Percentiles rank a stretch among this genome's conserved stretches.
Evolutionary conservation across 2,329 filamentous ascomycete species (phyloP).

Genomic region (Cucurbitaria berberidis): DNA sequence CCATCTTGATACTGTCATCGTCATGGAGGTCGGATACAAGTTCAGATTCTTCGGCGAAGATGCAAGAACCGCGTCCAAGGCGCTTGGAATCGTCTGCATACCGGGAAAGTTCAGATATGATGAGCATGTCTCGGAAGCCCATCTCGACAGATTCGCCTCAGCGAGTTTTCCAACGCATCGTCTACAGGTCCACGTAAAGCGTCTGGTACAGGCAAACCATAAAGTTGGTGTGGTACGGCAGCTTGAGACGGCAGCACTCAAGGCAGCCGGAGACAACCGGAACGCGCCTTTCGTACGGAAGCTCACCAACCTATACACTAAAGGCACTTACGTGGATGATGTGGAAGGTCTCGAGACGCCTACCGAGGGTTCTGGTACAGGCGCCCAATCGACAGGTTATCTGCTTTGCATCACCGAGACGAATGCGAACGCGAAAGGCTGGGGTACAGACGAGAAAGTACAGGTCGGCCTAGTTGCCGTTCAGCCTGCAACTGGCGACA

Average conservation of each 20-base stretch:
- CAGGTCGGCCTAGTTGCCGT: constrained; percentile 91
- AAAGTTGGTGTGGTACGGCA: constrained; percentile 97
- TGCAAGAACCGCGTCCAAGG: constrained; percentile 84
- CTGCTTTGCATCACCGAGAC: constrained; percentile 90
- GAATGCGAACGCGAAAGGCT: constrained; percentile 75
- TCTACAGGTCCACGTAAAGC: constrained; percentile 90
- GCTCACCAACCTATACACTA: constrained; percentile 95
- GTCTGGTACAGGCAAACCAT: constrained; percentile 87
- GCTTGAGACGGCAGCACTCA: constrained; percentile 91
- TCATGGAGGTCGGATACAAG: constrained; percentile 97
- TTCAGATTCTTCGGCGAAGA: constrained; percentile 98
- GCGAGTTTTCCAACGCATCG: constrained; percentile 94
- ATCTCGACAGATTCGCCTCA: constrained; percentile 89
- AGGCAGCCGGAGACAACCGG: constrained; percentile 92
- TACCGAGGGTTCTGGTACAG: constrained; percentile 58
- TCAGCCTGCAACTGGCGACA: constrained; percentile 92
- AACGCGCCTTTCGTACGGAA: constrained; percentile 92
- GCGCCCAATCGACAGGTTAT: constrained; percentile 74
- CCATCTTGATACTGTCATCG: constrained; percentile 85
- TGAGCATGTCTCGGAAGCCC: constrained; percentile 82
- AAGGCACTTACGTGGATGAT: constrained; percentile 96
- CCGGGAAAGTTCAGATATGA: constrained; percentile 94
- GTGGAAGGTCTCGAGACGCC: constrained; percentile 73
- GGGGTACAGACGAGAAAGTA: constrained; percentile 90
- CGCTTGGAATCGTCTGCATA: constrained; percentile 93